phyloP scores from a whole-genome alignment of 2,329 filamentous ascomycete genomes.

The Thelonectria discophora region DNA sequence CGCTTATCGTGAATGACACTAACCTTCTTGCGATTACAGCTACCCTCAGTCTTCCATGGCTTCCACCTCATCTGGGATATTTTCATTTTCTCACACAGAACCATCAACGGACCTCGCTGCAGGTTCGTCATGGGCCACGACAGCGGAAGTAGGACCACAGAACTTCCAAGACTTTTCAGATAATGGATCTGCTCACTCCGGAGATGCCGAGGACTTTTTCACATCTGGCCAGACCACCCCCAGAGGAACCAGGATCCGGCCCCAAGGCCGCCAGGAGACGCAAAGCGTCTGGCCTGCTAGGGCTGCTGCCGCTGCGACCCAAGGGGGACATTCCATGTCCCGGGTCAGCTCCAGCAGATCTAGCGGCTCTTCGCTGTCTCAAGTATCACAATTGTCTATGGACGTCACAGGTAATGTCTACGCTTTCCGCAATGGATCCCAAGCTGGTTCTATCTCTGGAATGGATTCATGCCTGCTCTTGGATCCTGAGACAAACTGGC shows the following conservation, averaged over 20 bases:
- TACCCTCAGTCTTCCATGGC: conserved; percentile 62
- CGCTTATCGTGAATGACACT: conserved; percentile 63
- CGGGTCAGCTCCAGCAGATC: conserved; percentile 52
- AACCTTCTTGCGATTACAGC: conserved; percentile 65
- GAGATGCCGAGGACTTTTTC: conserved; percentile 65
- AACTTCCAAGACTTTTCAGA: conserved; percentile 65
- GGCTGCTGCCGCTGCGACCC: conserved; percentile 44
- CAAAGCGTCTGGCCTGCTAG: conserved; percentile 60
- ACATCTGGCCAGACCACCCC: conserved; percentile 65
- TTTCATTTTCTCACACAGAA: conserved; percentile 69
- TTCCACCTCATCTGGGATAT: conserved; percentile 59
- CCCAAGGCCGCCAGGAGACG: conserved; percentile 50
- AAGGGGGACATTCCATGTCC: conserved; percentile 51
- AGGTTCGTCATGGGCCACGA: conserved; percentile 64
- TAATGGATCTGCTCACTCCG: conserved; percentile 58
- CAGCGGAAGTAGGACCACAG: conserved; percentile 65
- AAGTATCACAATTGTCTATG: conserved; percentile 61
- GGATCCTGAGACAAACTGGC: conserved; percentile 61
- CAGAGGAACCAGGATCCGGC: conserved; percentile 57
- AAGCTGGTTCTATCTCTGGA: conserved; percentile 53
- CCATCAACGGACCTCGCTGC: conserved; percentile 64
- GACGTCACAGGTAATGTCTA: conserved; percentile 62
- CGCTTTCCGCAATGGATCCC: conserved; percentile 53
- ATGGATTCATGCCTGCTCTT: conserved; percentile 62
- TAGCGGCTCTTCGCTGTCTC: conserved; percentile 57